A percentile compares a stretch with the other conserved stretches of the same genome.
These are phyloP conservation scores for Stachybotrys echinatus DNA, from an alignment of 2,329 filamentous ascomycete species.

Conservation along the genomic window DNA sequence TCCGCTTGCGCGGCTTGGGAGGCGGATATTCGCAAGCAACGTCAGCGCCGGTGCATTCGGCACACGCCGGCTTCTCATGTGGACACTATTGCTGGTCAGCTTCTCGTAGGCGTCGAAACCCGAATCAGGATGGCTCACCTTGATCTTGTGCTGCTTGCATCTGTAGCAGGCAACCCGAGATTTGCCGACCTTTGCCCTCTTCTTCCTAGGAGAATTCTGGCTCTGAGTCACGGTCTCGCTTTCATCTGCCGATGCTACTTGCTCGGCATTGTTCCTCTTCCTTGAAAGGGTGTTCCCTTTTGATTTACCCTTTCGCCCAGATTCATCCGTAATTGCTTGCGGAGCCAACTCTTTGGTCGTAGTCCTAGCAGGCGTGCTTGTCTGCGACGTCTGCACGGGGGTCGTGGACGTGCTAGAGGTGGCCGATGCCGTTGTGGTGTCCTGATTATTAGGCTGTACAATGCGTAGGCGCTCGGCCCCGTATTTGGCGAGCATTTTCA, in stretches of 20 bases:
- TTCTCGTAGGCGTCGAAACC: no score
- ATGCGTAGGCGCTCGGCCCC: slow-evolving; percentile 53
- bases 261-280: neutral
- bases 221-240: neutral
- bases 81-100: slow-evolving; percentile 30
- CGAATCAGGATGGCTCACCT: slow-evolving; percentile 23
- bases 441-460: slow-evolving; percentile 43
- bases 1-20: slow-evolving; percentile 19
- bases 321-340: slow-evolving; percentile 9
- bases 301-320: slow-evolving; percentile 8
- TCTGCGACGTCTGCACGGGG: slow-evolving; percentile 12
- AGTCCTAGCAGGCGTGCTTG: slow-evolving; percentile 16
- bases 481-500: slow-evolving; percentile 51
- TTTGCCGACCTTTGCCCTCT: slow-evolving; percentile 15
- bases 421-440: slow-evolving; percentile 20
- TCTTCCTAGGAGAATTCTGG: no score
- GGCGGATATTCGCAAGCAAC: slow-evolving; percentile 33
- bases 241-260: neutral
- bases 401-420: slow-evolving; percentile 17
- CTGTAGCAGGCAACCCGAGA: slow-evolving; percentile 28
- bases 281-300: neutral
- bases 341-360: slow-evolving; percentile 25
- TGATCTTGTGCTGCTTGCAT: slow-evolving; percentile 29
- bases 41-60: slow-evolving; percentile 25
- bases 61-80: slow-evolving; percentile 32